A percentile compares a stretch with the other conserved stretches of the same genome.
Evolutionary conservation across 2,329 filamentous ascomycete genomes (phyloP).

Genomic region (Polytolypa hystricis): DNA sequence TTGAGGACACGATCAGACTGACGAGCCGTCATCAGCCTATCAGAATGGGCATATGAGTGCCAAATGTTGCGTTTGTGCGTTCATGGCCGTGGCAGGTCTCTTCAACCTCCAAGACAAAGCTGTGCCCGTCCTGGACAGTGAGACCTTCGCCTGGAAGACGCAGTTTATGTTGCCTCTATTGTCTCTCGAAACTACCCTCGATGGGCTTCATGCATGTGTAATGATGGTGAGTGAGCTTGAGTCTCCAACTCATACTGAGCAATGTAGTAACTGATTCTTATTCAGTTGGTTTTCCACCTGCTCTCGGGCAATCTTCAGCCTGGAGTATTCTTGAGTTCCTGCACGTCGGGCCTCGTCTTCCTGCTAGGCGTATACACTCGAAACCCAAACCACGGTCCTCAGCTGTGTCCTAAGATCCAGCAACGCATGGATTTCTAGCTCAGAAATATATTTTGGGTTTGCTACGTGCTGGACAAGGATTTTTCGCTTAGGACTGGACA

Average conservation of each 20-base stretch:
- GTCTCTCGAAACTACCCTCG: no score
- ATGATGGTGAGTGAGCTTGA: no score
- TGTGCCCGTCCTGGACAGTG: conserved; percentile 17
- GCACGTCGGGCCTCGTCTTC: conserved; percentile 40
- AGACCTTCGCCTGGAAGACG: conserved; percentile 41
- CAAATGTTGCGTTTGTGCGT: conserved; percentile 33
- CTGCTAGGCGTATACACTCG: conserved; percentile 38
- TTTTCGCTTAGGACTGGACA: conserved; percentile 43
- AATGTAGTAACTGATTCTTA: background rate
- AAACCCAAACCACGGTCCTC: conserved; percentile 19
- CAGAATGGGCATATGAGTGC: conserved; percentile 34
- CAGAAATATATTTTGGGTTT: conserved; percentile 43
- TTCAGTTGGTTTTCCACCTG: conserved; percentile 36
- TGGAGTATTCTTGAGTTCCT: conserved; percentile 35
- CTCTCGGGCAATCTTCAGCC: conserved; percentile 37
- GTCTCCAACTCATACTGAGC: no score
- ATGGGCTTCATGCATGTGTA: no score
- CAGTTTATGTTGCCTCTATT: background rate
- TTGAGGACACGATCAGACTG: conserved; percentile 38
- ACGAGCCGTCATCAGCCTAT: no score
- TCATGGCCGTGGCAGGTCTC: conserved; percentile 37
- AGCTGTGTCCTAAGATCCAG: no score
- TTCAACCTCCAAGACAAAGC: conserved; percentile 16
- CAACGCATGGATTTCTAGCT: no score
- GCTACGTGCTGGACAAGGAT: conserved; percentile 46